phyloP scores from a whole-genome alignment of 306 rosid genomes.

The Benincasa hispida region DNA sequence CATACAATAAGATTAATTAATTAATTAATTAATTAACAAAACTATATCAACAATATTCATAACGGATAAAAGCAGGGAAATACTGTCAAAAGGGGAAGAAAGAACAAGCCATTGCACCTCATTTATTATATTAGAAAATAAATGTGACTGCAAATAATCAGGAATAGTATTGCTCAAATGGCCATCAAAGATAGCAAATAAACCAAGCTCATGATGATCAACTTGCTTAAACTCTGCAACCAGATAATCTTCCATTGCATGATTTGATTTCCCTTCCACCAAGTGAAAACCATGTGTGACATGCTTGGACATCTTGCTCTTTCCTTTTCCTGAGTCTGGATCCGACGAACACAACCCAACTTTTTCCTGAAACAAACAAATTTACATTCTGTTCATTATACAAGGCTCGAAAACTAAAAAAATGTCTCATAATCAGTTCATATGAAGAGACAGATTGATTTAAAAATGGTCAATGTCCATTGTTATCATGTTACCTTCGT shows the following conservation, averaged over 20 bases:
- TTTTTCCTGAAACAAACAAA: slow-evolving; percentile 51
- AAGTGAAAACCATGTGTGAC: slow-evolving; percentile 79
- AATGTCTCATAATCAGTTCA: neutral
- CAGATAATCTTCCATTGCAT: slow-evolving; percentile 82
- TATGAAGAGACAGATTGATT: neutral
- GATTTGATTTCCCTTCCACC: slow-evolving; percentile 70
- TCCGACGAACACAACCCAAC: slow-evolving; percentile 62
- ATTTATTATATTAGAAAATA: slow-evolving; percentile 62
- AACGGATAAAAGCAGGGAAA: neutral
- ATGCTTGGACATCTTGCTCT: slow-evolving; percentile 79
- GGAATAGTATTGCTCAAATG: slow-evolving; percentile 77
- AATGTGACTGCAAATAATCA: slow-evolving; percentile 53
- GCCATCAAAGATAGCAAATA: slow-evolving; percentile 94
- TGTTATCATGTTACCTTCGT: neutral
- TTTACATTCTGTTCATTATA: neutral
- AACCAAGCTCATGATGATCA: slow-evolving; percentile 66
- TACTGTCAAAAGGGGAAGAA: neutral
- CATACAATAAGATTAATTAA: slow-evolving; percentile 1
- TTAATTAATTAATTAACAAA: neutral
- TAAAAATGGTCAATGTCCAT: neutral
- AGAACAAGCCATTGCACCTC: slow-evolving; percentile 36
- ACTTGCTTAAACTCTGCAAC: slow-evolving; percentile 75
- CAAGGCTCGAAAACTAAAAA: neutral
- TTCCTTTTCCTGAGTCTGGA: slow-evolving; percentile 91
- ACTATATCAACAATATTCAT: neutral